These are phyloP conservation scores for Hura crepitans DNA, from an alignment of 441 rosid species.

Conservation along the genomic window DNA sequence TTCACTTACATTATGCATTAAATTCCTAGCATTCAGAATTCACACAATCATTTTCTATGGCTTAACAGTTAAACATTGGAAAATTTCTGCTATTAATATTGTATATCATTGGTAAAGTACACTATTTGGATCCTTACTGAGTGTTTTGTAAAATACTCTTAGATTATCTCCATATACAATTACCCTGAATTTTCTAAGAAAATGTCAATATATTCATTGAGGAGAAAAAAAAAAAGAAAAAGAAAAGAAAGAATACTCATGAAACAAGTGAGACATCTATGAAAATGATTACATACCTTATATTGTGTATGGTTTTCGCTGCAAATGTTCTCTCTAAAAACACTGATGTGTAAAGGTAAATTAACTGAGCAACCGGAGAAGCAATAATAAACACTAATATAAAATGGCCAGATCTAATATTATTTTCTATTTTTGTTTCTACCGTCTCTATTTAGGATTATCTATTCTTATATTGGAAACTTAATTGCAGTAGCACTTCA, in stretches of 20 bases:
- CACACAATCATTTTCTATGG: too few species aligned
- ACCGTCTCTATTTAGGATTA: too few species aligned
- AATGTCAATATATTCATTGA: constrained; percentile 26
- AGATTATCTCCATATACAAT: constrained; percentile 98
- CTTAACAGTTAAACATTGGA: too few species aligned
- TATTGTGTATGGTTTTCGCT: constrained; percentile 89
- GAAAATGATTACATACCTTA: constrained; percentile 54
- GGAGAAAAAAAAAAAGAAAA: neutral
- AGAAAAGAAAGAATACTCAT: neutral
- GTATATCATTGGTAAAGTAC: too few species aligned
- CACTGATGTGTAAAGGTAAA: constrained; percentile 48
- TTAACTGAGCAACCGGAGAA: constrained; percentile 19
- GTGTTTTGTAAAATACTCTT: constrained; percentile 92
- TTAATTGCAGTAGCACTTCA: too few species aligned
- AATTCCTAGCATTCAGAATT: too few species aligned
- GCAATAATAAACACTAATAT: too few species aligned
- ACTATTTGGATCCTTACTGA: constrained; percentile 99
- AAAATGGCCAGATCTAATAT: too few species aligned
- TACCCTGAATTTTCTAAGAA: constrained; percentile 76
- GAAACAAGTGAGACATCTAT: constrained; percentile 13
- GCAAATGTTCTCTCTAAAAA: constrained; percentile 97
- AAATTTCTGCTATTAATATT: too few species aligned
- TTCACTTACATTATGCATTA: too few species aligned
- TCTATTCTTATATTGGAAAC: too few species aligned
- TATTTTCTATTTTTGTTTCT: too few species aligned